phyloP scores from a whole-genome alignment of 1,284 basidiomycete genomes.

The Tylopilus sp. region DNA sequence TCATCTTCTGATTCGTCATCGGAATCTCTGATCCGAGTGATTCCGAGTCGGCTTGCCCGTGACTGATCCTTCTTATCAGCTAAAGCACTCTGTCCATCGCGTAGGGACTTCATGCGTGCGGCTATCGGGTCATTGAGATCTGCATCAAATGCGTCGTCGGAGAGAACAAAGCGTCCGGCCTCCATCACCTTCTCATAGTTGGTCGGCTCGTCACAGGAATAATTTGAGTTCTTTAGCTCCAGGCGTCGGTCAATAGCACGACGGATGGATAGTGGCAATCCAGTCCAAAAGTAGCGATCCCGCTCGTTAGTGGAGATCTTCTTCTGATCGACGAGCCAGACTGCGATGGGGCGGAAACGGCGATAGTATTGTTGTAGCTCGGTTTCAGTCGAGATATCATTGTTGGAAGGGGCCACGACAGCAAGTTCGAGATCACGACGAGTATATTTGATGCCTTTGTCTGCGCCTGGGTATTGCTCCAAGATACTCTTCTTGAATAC shows the following conservation, averaged over 20 bases:
- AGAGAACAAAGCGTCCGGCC: not conserved
- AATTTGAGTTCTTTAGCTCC: not conserved
- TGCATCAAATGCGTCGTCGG: slow-evolving; percentile 1
- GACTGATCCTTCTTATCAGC: not conserved
- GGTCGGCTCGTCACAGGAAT: not conserved
- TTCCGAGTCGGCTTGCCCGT: too few relatives aligned
- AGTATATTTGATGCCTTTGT: slow-evolving; percentile 11
- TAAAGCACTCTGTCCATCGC: not conserved
- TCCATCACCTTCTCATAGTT: not conserved
- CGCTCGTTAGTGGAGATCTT: not conserved
- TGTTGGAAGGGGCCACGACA: not conserved
- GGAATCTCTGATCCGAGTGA: not conserved
- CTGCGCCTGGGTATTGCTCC: slow-evolving; percentile 2
- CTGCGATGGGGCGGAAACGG: not conserved
- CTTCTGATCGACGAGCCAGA: not conserved
- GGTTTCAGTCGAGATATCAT: slow-evolving; percentile 12
- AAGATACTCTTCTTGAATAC: slow-evolving; percentile 9
- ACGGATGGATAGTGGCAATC: not conserved
- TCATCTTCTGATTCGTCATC: not conserved
- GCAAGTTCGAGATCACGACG: not conserved
- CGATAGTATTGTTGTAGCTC: not conserved
- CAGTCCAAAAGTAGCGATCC: not conserved
- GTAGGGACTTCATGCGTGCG: not conserved
- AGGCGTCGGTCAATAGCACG: not conserved
- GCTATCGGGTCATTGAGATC: not conserved